Base-by-base conservation (phyloP, 1,284 basidiomycete genomes). In the Cryptococcus depauperatus region DNA sequence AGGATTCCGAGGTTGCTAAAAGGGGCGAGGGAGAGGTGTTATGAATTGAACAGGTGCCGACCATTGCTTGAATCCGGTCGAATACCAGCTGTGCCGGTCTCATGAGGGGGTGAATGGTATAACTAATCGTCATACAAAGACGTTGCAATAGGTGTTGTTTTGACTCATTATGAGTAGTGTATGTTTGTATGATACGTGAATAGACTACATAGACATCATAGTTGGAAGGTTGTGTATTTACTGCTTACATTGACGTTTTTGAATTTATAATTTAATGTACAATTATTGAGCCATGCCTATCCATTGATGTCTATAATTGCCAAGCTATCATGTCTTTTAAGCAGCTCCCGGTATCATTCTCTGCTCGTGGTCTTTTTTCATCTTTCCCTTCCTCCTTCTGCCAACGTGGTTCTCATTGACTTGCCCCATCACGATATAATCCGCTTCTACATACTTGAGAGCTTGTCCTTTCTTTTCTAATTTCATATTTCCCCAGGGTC, bases 401-500 rank as follows among this genome's bases (percentile, higher is more conserved):
- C 43, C 48, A 47, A 42, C 51, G 51, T 28, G 43, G 35, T 26
- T 47, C 50, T 50, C 52, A 52, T 58, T n/a, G 38, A 52, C 64
- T 51, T 4, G 52, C 47, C 35, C 48, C 44, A 50, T 39, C 19
- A 46, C 50, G 25, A 49, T 40, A 3, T 55, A 33, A 14, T 50
- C 43, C 38, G 50, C 29, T 27, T 56, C 52, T 10, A 55, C 53
- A 48, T 66, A 66, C 27, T 45, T 48, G 51, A 54, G 56, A 4
- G 16, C 48, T 6, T 55, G 41, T 9, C 50, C 56, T 37, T 47
- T 51, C 35, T 57, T 57, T 35, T 54, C 58, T 1, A 46, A 38
- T 38, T 59, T 62, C 44, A 56, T 41, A 55, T 70, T 59, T 0
- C 58, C 66, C 62, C 63, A 70, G 13, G 61, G 61, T 32, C 65